Evolutionary conservation across 768 basidiomycete species (phyloP), one percentile per base, ranked within the genome.

Genomic region (Chalciporus chontae): DNA sequence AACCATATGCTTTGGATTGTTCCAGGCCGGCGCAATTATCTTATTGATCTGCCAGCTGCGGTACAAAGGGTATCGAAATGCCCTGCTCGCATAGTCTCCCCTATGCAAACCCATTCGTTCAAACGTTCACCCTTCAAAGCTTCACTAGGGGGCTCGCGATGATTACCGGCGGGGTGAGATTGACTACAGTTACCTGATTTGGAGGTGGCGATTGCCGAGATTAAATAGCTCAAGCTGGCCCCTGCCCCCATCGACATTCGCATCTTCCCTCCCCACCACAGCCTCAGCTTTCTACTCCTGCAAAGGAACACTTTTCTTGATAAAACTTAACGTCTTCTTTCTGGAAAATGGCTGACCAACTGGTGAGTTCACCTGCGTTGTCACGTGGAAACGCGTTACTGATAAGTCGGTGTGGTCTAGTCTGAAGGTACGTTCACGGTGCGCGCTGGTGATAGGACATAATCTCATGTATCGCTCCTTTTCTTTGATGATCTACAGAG

Each of bases 331-430:
- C 48, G 21, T 21, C 21, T 39, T 44, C 21, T 52, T 52, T 54
- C 55, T 62, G 56, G 60, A 67, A 60, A 50, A 81, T 81, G 80
- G 76, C 78, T 51, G 79, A 82, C 68, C 78, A 81, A 67, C 61
- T 82, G 58, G 80, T 81, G 57, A 62, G 79, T 67, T 45, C 19
- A 21, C 45, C 21, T 42, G 37, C 40, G 37, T 54, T 19, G 46
- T 53, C 45, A 47, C 43, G 50, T 51, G 48, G 38, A 40, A 42
- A 51, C 27, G 17, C 31, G 42, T 37, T 19, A 36, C 64, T 60
- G 44, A 63, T 51, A 40, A n/a, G 23, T 48, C 54, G 48, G 50
- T 43, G 38, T 54, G 46, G 19, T 38, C 10, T 53, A 85, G 84
- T 77, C 80, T 65, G 78, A 81, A 73, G 80, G 83, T 84, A 64